Evolutionary conservation across 1,284 basidiomycete species (phyloP).

Genomic region (Ustilago shanxiensis): DNA sequence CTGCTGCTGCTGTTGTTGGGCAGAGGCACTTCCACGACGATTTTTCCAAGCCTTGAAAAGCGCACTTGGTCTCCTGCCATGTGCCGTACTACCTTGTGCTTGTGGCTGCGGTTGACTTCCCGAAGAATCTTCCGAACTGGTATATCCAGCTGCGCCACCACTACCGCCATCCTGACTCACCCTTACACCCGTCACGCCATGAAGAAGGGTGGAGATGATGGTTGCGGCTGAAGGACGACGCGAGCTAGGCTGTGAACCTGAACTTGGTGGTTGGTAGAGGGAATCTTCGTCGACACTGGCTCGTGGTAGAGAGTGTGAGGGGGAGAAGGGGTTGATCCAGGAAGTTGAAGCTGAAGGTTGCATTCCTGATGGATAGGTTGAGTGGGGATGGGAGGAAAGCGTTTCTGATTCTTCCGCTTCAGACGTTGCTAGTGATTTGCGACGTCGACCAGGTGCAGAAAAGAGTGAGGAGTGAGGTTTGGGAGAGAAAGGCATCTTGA

Average conservation of each 20-base stretch:
- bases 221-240: constrained; percentile 23
- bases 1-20: background rate
- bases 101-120: background rate
- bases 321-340: constrained; percentile 31
- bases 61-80: constrained; percentile 17
- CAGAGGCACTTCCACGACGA: constrained; percentile 1
- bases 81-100: background rate
- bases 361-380: background rate
- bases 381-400: background rate
- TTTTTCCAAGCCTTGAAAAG: constrained; percentile 29
- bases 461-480: too few species aligned
- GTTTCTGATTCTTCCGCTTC: constrained; percentile 10
- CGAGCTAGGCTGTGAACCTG: constrained; percentile 17
- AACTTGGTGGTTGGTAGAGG: constrained; percentile 19
- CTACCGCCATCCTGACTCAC: constrained; percentile 14
- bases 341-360: constrained; percentile 22
- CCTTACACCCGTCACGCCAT: background rate
- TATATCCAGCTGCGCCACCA: background rate
- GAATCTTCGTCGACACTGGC: constrained; percentile 9
- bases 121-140: background rate
- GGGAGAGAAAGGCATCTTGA: constrained; percentile 16
- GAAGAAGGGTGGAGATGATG: constrained; percentile 36
- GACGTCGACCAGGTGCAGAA: constrained; percentile 8
- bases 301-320: background rate
- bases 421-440: constrained; percentile 17